Evolutionary conservation across 495 filamentous ascomycete genomes (phyloP), one percentile per base, ranked within the genome.

Genomic region (Acidomyces sp.): DNA sequence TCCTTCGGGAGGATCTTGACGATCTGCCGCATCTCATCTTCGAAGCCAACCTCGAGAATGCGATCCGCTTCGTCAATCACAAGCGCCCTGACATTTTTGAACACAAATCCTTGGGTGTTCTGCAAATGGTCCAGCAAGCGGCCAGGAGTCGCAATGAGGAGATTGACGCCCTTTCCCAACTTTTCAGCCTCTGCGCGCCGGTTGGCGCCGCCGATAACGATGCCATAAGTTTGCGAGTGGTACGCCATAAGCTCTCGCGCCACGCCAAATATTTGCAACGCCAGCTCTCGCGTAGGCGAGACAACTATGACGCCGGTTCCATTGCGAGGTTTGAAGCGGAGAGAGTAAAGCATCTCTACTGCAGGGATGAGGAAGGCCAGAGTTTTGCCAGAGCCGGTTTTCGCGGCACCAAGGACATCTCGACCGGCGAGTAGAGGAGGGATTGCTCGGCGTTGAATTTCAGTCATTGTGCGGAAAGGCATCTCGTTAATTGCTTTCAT

Each of bases 1-100:
- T 87, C 79, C 44, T 75, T 76, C 19, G 90, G 90, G 12, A 97
- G 68, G 37, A 97, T 92, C 66, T 93, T 94, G 57, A 96, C 74
- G 52, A 97, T 93, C 58, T 93, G 85, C 36, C 84, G 73, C 85
- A 94, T 93, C 60, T 97, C 90, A 52, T 96, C 92, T 55, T 97
- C 90, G 67, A 97, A 97, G 45, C 90, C 90, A 43, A 94, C 82
- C 65, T 97, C 90, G 22, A 97, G 66, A 44, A 95, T 96, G 33
- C 86, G 75, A 54, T 94, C 87, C 16, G 88, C 87, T 57, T 93
- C 86, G 53, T 93, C 85, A 45, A 93, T 90, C 27, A 96, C 72
- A 6, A 97, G 64, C 4, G 83, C 78, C 55, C 78, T 82, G 37
- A 95, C 58, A 59, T 96, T 95, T 62, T 93, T 93, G 69, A 82